These are phyloP conservation scores for Trichoderma oligosporum DNA, from an alignment of 2,329 filamentous ascomycete genomes.

Conservation along the genomic window DNA sequence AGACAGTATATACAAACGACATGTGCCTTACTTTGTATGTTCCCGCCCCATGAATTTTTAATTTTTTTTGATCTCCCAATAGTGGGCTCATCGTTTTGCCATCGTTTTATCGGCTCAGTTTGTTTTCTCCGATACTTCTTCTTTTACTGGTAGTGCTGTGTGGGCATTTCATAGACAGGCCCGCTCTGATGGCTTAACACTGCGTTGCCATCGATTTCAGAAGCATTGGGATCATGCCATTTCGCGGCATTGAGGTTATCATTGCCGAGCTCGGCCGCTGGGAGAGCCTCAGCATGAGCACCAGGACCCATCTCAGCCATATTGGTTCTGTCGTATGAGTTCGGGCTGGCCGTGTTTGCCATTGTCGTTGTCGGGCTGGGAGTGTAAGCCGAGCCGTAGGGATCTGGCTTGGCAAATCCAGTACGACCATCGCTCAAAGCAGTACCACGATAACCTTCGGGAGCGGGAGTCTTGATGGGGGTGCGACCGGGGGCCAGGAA, in stretches of 20 bases:
- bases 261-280: conserved; percentile 32
- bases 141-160: conserved; percentile 36
- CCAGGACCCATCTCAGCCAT: conserved; percentile 12
- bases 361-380: conserved; percentile 24
- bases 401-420: conserved; percentile 38
- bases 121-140: background rate
- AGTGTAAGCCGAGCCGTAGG: conserved; percentile 33
- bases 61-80: background rate
- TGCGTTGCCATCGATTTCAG: conserved; percentile 39
- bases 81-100: background rate
- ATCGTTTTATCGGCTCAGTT: background rate
- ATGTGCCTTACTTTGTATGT: conserved; percentile 15
- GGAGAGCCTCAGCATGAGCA: background rate
- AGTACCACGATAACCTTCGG: conserved; percentile 40
- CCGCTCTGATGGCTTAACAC: conserved; percentile 34
- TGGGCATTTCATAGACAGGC: conserved; percentile 43
- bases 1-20: conserved; percentile 21
- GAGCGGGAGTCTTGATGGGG: conserved; percentile 25
- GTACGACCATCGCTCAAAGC: conserved; percentile 39
- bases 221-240: conserved; percentile 36
- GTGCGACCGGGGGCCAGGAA: conserved; percentile 28
- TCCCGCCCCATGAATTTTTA: background rate
- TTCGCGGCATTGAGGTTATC: conserved; percentile 30
- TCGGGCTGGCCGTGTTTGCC: conserved; percentile 21
- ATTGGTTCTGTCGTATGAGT: conserved; percentile 19